phyloP scores from a whole-genome alignment of 2,329 filamentous ascomycete genomes.

The Beauveria asiatica region DNA sequence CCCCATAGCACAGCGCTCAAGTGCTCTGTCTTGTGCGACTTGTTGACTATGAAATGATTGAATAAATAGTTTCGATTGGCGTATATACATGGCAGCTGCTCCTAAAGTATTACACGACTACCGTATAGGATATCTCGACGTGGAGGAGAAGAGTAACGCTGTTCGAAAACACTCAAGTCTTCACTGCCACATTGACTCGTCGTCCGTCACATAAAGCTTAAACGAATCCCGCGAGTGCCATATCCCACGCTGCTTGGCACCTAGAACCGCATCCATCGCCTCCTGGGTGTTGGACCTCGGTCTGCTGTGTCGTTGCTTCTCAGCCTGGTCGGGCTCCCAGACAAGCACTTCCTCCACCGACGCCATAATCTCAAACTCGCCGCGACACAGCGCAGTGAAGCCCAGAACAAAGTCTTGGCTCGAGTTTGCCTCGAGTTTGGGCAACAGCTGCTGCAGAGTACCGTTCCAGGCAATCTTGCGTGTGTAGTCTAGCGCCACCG shows the following conservation, averaged over 20 bases:
- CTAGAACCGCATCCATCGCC: conserved; percentile 50
- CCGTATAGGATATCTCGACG: neutral
- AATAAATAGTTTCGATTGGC: neutral
- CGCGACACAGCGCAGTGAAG: conserved; percentile 66
- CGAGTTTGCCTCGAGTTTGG: conserved; percentile 50
- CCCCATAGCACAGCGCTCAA: too few relatives aligned
- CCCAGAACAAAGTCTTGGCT: conserved; percentile 57
- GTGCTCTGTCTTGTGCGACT: neutral
- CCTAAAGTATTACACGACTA: neutral
- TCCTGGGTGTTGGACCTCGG: conserved; percentile 45
- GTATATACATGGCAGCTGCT: neutral
- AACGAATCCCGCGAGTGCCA: conserved; percentile 56
- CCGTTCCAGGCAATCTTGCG: conserved; percentile 81
- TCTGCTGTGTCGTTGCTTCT: conserved; percentile 22
- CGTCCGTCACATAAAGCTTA: conserved; percentile 45
- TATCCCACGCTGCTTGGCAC: conserved; percentile 50
- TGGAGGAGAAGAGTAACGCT: neutral
- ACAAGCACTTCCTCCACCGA: conserved; percentile 72
- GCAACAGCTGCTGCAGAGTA: conserved; percentile 66
- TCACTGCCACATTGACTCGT: conserved; percentile 7
- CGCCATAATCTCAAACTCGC: conserved; percentile 74
- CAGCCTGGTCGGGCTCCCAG: conserved; percentile 28
- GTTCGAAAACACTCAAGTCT: neutral
- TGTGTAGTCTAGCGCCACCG: conserved; percentile 69
- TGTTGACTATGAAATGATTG: neutral